Evolutionary conservation across 768 basidiomycete species (phyloP).

Genomic region (Boletus eberwhitei): DNA sequence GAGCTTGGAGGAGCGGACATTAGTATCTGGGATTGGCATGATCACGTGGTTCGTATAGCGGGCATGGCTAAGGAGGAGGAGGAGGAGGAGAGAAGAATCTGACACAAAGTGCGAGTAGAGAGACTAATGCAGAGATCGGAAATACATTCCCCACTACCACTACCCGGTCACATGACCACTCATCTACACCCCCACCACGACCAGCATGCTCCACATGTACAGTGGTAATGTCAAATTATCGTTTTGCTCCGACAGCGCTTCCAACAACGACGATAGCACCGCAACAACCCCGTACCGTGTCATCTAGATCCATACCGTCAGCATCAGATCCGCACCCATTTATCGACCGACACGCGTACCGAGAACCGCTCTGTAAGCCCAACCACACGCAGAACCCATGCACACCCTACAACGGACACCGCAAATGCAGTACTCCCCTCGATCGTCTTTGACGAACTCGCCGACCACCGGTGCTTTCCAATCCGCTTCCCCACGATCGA

Average conservation of each 20-base stretch:
- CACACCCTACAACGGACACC: conserved; percentile 62
- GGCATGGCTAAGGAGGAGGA: neutral
- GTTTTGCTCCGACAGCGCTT: conserved; percentile 93
- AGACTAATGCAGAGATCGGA: neutral
- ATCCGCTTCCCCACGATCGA: conserved; percentile 88
- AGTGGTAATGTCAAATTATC: conserved; percentile 97
- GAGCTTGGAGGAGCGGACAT: conserved; percentile 14
- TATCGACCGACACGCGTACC: conserved; percentile 43
- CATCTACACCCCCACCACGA: conserved; percentile 43
- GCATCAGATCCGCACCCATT: conserved; percentile 2
- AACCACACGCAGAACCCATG: conserved; percentile 65
- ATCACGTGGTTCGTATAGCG: conserved; percentile 17
- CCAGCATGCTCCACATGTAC: conserved; percentile 90
- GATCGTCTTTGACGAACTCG: conserved; percentile 80
- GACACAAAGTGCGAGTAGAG: neutral
- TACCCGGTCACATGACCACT: conserved; percentile 23
- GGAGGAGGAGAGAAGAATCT: neutral
- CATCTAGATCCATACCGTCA: conserved; percentile 46
- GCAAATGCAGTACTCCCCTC: conserved; percentile 89
- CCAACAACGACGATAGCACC: conserved; percentile 67
- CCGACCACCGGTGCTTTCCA: conserved; percentile 82
- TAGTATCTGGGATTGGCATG: conserved; percentile 30
- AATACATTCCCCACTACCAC: conserved; percentile 20
- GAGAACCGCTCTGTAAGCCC: conserved; percentile 75
- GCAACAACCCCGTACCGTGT: conserved; percentile 62